phyloP scores from a whole-genome alignment of 2,329 filamentous ascomycete species.

The Fusarium coffeatum region DNA sequence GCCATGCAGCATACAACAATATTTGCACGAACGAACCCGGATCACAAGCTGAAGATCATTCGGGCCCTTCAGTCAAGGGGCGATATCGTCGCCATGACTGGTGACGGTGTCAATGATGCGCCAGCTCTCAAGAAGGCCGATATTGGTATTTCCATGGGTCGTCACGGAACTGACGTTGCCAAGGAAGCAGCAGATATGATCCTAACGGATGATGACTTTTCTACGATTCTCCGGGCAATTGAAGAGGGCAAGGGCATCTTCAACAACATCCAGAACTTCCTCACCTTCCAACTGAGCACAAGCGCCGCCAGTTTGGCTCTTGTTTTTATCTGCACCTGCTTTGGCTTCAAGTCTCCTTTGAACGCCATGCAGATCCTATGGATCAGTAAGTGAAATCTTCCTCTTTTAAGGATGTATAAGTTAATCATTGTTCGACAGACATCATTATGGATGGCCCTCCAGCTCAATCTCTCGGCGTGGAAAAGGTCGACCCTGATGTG shows the following conservation, averaged over 20 bases:
- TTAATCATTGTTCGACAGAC: slow-evolving; percentile 65
- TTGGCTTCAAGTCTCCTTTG: slow-evolving; percentile 93
- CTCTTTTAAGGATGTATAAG: not conserved
- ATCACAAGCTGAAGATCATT: slow-evolving; percentile 98
- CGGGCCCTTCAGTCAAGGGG: slow-evolving; percentile 89
- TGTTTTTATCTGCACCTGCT: slow-evolving; percentile 89
- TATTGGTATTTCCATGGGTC: slow-evolving; percentile 97
- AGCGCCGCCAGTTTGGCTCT: slow-evolving; percentile 92
- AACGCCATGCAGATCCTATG: slow-evolving; percentile 99
- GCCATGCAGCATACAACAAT: slow-evolving; percentile 91
- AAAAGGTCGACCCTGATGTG: slow-evolving; percentile 92
- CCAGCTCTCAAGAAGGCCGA: slow-evolving; percentile 97
- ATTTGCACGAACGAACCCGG: slow-evolving; percentile 94
- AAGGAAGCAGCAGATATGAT: slow-evolving; percentile 98
- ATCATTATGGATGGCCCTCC: slow-evolving; percentile 99
- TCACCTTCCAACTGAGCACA: slow-evolving; percentile 97
- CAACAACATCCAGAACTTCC: slow-evolving; percentile 99
- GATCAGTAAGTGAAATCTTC: slow-evolving; percentile 81
- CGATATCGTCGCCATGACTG: slow-evolving; percentile 98
- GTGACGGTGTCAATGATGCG: slow-evolving; percentile 97
- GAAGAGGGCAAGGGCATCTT: slow-evolving; percentile 99
- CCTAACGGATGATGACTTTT: slow-evolving; percentile 88
- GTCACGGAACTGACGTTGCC: slow-evolving; percentile 93
- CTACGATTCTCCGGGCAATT: slow-evolving; percentile 91
- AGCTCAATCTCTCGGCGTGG: slow-evolving; percentile 95